Evolutionary conservation across 371 early-diverging fungal species (phyloP), one percentile per base, ranked within the genome.

Genomic region (Phascolomyces articulosus): DNA sequence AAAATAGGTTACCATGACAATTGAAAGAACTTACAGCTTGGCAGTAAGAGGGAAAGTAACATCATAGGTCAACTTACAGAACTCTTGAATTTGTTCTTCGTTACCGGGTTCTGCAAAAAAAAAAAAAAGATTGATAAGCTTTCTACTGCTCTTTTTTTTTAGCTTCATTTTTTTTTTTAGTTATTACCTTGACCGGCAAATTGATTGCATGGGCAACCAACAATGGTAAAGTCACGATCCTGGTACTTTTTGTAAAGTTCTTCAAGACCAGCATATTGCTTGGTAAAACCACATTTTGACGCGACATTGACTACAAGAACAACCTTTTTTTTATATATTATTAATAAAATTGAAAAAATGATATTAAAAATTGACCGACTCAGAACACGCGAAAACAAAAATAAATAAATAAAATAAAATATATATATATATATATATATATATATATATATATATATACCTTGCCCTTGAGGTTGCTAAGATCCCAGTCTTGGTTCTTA

Each of bases 271-370:
- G 71, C 64, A 79, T 96, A 98, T 72, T 96, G 95, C 10, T 85
- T 75, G 18, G 98, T 95, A 70, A 93, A 93, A 11, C 97, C 97
- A 77, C 99, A 99, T 64, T 96, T 88, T 60, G 94, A 93, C 26
- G 99, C 99, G 29, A 95, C 93, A 78, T 99, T 99, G 63, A 96
- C 95, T 44, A 98, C 78, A 41, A 95, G 80, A 29, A 95, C 89
- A 18, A 92, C 95, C 84, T 95, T 58, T 4, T 15, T 63, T 24
- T 23, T 41, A 28, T 40, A 23, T 3, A 44, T n/a, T 40, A n/a
- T n/a, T n/a, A n/a, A n/a, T n/a, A n/a, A n/a, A n/a, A n/a, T n/a
- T n/a, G n/a, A n/a, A n/a, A n/a, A n/a, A n/a, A n/a, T n/a, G n/a
- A n/a, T n/a, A n/a, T n/a, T n/a, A n/a, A n/a, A n/a, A n/a, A n/a